These are phyloP conservation scores for Wallacemonas collosoma DNA, from an alignment of 208 protist species.

Conservation along the genomic window DNA sequence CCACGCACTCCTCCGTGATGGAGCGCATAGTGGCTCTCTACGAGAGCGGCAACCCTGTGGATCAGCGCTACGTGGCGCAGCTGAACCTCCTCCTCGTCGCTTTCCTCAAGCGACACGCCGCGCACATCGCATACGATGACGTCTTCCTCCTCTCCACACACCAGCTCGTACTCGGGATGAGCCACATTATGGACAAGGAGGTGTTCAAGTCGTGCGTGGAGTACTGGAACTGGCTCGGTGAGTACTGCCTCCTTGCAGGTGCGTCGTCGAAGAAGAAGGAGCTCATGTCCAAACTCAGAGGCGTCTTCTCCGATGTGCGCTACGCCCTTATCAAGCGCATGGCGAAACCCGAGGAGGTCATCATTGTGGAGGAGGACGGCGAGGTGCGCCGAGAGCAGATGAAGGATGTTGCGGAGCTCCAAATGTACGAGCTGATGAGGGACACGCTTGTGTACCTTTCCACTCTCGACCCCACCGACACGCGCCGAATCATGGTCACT, in stretches of 20 bases:
- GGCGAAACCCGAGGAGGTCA: constrained; percentile 99
- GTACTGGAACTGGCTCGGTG: constrained; percentile 97
- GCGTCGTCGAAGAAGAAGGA: constrained; percentile 54
- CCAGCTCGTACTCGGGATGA: constrained; percentile 95
- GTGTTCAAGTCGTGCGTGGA: constrained; percentile 99
- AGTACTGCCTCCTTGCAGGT: constrained; percentile 48
- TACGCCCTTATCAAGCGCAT: constrained; percentile 97
- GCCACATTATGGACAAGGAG: constrained; percentile 96
- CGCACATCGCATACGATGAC: constrained; percentile 89
- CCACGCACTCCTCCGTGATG: constrained; percentile 63
- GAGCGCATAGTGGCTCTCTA: constrained; percentile 66
- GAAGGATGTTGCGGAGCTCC: constrained; percentile 97
- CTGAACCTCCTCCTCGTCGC: constrained; percentile 93
- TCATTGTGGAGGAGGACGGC: constrained; percentile 99
- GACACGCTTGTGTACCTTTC: constrained; percentile 98
- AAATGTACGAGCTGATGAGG: constrained; percentile 98
- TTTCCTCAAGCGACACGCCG: constrained; percentile 93
- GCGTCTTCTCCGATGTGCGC: constrained; percentile 91
- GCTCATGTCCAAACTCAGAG: constrained; percentile 57
- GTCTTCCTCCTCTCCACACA: constrained; percentile 79
- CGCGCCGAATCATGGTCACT: constrained; percentile 95
- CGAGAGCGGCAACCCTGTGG: constrained; percentile 48
- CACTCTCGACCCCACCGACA: constrained; percentile 95
- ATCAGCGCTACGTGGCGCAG: constrained; percentile 90
- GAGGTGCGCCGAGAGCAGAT: constrained; percentile 97